Percentiles rank a stretch among this genome's conserved stretches.
phyloP scores from a whole-genome alignment of 768 basidiomycete genomes.

The Phallus indusiatus region DNA sequence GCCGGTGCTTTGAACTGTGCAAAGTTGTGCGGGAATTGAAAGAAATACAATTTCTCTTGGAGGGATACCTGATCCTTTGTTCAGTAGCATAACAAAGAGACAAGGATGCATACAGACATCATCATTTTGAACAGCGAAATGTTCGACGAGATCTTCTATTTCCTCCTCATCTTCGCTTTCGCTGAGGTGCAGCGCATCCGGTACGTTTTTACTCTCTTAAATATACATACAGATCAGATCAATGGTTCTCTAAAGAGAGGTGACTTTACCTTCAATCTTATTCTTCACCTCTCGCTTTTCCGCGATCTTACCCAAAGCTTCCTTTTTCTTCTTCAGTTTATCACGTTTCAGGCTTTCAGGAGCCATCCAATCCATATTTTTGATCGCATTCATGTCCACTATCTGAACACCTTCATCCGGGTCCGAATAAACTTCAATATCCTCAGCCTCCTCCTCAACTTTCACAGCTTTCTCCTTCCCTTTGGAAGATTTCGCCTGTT shows the following conservation, averaged over 20 bases:
- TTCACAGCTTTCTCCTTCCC: constrained; percentile 18
- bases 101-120: constrained; percentile 22
- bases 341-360: constrained; percentile 62
- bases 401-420: constrained; percentile 85
- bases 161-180: constrained; percentile 75
- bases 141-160: constrained; percentile 65
- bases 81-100: neutral
- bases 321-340: constrained; percentile 23
- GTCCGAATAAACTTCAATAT: constrained; percentile 73
- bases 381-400: constrained; percentile 70
- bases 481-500: constrained; percentile 21
- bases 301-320: constrained; percentile 30
- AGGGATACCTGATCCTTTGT: constrained; percentile 38
- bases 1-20: constrained; percentile 48
- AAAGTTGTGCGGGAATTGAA: constrained; percentile 85
- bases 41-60: constrained; percentile 72
- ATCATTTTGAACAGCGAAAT: constrained; percentile 42
- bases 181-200: constrained; percentile 59
- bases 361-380: constrained; percentile 82
- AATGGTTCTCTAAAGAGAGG: neutral
- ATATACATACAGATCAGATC: neutral
- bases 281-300: constrained; percentile 19
- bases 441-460: constrained; percentile 25
- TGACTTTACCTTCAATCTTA: constrained; percentile 21
- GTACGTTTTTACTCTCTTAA: constrained; percentile 26